phyloP scores from a whole-genome alignment of 805 yeast species.

The Spathaspora girioi region DNA sequence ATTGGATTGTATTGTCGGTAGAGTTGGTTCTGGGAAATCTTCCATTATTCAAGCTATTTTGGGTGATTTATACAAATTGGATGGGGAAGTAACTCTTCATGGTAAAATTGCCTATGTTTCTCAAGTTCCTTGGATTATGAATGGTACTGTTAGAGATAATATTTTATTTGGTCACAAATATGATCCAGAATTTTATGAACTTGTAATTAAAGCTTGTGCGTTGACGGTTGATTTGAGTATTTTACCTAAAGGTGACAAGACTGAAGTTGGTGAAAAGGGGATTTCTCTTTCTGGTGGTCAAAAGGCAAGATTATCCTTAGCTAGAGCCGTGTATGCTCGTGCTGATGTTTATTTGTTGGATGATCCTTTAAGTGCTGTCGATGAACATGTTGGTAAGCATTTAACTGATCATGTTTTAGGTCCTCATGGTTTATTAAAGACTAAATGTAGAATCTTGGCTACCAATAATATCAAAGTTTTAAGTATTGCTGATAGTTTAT shows the following conservation, averaged over 20 bases:
- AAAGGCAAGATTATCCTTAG: conserved; percentile 90
- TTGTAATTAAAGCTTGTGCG: conserved; percentile 86
- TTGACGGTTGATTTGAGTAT: conserved; percentile 71
- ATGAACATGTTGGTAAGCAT: conserved; percentile 92
- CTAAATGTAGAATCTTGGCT: conserved; percentile 76
- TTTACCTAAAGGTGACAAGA: conserved; percentile 84
- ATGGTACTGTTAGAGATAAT: conserved; percentile 88
- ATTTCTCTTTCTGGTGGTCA: conserved; percentile 96
- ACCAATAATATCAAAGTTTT: conserved; percentile 85
- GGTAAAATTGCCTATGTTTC: conserved; percentile 88
- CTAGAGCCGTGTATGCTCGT: conserved; percentile 92
- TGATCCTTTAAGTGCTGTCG: conserved; percentile 94
- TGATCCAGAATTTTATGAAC: conserved; percentile 77
- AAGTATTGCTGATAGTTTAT: conserved; percentile 66
- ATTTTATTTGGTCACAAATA: conserved; percentile 84
- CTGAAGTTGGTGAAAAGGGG: conserved; percentile 96
- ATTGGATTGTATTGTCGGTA: conserved; percentile 80
- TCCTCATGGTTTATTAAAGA: conserved; percentile 66
- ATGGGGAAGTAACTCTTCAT: conserved; percentile 67
- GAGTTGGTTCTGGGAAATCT: conserved; percentile 88
- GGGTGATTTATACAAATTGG: conserved; percentile 76
- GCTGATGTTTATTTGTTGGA: conserved; percentile 90
- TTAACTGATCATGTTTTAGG: conserved; percentile 81
- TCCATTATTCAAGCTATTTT: conserved; percentile 74
- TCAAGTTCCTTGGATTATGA: conserved; percentile 96